Evolutionary conservation across 1,284 basidiomycete species (phyloP).

Genomic region (Ganoderma resinaceum): DNA sequence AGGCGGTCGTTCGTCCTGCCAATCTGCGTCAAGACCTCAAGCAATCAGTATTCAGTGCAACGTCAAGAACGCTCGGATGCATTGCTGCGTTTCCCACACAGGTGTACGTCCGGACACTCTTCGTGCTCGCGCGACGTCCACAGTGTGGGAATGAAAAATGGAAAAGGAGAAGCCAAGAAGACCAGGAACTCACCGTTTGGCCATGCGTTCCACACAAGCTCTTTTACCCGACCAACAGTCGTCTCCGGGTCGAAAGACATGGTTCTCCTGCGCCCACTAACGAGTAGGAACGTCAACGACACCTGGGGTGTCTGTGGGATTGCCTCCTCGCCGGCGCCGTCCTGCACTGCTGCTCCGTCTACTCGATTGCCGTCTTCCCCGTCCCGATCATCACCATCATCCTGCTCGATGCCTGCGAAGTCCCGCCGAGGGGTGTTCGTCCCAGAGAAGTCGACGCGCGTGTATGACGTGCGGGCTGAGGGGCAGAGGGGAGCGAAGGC

Average conservation of each 20-base stretch:
- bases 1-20: conserved; percentile 82
- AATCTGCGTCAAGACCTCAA: conserved; percentile 54
- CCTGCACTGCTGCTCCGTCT: neutral
- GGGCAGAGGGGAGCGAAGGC: conserved; percentile 40
- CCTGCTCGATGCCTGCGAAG: conserved; percentile 18
- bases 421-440: conserved; percentile 27
- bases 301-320: conserved; percentile 69
- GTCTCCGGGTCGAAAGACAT: conserved; percentile 84
- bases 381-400: conserved; percentile 28
- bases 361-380: conserved; percentile 24
- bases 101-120: neutral
- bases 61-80: neutral
- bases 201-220: conserved; percentile 87
- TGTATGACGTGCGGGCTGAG: conserved; percentile 46
- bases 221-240: conserved; percentile 83
- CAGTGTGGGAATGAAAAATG: neutral
- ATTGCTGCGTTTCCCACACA: conserved; percentile 1
- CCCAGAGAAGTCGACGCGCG: conserved; percentile 43
- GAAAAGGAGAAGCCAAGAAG: neutral
- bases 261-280: conserved; percentile 74
- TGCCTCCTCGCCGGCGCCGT: conserved; percentile 32
- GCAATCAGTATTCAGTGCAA: neutral
- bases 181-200: conserved; percentile 62
- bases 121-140: neutral
- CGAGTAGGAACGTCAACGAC: conserved; percentile 77